A percentile compares a stretch with the other conserved stretches of the same genome.
Conservation (phyloP, 495 filamentous ascomycete genomes). For the Penicillium paxilli region DNA sequence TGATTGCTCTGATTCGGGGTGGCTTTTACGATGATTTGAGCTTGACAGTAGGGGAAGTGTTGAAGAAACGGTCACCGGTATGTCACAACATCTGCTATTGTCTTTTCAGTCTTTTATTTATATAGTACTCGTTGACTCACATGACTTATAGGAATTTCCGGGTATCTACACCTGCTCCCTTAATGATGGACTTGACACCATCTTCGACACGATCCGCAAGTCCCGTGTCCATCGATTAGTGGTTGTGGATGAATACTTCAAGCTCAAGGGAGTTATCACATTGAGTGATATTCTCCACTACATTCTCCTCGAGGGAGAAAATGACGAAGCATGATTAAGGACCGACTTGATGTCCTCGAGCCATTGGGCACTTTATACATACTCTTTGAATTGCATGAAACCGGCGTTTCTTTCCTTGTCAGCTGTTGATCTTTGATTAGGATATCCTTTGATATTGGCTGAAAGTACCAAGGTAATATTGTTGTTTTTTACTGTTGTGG, state of each 20-base stretch:
- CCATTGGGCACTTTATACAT: constrained; percentile 32
- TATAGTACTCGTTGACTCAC: constrained; percentile 4
- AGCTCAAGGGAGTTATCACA: constrained; percentile 85
- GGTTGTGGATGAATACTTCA: constrained; percentile 84
- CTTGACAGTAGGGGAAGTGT: constrained; percentile 83
- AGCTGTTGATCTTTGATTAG: neutral
- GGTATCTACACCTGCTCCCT: constrained; percentile 96
- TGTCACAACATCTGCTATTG: constrained; percentile 6
- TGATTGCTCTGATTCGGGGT: constrained; percentile 93
- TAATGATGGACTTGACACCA: constrained; percentile 88
- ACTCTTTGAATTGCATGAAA: constrained; percentile 33
- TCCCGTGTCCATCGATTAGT: constrained; percentile 91
- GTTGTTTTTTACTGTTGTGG: constrained; percentile 5
- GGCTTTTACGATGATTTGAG: constrained; percentile 89
- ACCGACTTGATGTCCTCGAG: constrained; percentile 1
- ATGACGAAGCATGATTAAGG: constrained; percentile 38
- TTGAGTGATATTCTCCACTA: constrained; percentile 97
- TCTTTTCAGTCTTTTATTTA: neutral
- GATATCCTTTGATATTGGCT: constrained; percentile 9
- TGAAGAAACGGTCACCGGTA: constrained; percentile 82
- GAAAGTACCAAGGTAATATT: constrained; percentile 36
- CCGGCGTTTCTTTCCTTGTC: constrained; percentile 34
- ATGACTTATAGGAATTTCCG: constrained; percentile 68
- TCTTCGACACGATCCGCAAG: constrained; percentile 95
- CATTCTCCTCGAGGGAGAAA: constrained; percentile 82